Evolutionary conservation across 2,329 filamentous ascomycete species (phyloP).

Genomic region (Diaporthe sp.): DNA sequence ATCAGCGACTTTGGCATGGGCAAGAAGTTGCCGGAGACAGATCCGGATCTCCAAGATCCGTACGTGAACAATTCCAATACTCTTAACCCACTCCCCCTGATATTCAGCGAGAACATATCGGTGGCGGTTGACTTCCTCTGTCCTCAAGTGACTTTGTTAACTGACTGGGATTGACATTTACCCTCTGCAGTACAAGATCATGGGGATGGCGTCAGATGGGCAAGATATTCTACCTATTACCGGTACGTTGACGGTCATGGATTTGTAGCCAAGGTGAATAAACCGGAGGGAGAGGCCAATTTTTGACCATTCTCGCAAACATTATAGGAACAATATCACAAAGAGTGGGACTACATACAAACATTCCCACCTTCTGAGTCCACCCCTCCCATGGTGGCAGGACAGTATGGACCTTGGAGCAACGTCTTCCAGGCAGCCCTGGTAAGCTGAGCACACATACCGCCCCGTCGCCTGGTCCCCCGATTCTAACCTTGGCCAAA

Average conservation of each 20-base stretch:
- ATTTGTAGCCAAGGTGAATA: too few relatives aligned
- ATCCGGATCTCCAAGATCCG: background rate
- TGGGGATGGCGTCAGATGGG: background rate
- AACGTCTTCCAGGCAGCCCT: constrained; percentile 8
- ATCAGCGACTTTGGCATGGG: constrained; percentile 12
- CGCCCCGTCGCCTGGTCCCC: rapidly evolving
- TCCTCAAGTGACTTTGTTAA: too few relatives aligned
- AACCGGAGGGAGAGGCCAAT: too few relatives aligned
- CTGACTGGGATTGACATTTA: background rate
- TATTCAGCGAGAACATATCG: background rate
- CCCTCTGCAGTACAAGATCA: background rate
- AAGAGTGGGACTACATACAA: constrained; percentile 28
- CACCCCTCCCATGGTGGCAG: background rate
- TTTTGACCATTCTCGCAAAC: background rate
- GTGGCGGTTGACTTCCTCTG: background rate
- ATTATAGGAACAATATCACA: constrained; percentile 21
- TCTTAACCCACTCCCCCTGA: background rate
- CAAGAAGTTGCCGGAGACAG: background rate
- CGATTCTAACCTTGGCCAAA: background rate
- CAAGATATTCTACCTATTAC: background rate
- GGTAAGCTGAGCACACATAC: background rate
- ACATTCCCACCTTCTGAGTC: background rate
- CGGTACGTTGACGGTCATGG: background rate
- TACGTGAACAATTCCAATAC: background rate
- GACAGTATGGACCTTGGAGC: constrained; percentile 22